phyloP scores from a whole-genome alignment of 768 basidiomycete species.

The Cyclocybe aegerita region DNA sequence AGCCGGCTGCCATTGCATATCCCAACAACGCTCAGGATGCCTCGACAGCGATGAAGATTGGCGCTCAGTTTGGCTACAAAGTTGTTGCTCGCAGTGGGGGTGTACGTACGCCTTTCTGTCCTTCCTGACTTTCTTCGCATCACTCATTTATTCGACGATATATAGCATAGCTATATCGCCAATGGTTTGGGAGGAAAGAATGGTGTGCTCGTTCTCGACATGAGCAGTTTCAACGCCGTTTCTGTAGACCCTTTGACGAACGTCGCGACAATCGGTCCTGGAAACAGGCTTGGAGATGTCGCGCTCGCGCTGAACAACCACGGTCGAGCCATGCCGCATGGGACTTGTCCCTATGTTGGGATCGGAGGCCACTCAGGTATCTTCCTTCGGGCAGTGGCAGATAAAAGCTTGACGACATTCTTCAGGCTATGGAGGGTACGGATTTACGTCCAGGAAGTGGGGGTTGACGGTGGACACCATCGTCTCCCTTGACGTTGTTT shows the following conservation, averaged over 20 bases:
- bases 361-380: constrained; percentile 44
- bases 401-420: neutral
- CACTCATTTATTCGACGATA: neutral
- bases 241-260: constrained; percentile 26
- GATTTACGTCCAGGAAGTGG: constrained; percentile 27
- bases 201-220: constrained; percentile 40
- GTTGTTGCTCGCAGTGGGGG: constrained; percentile 42
- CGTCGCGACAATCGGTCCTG: constrained; percentile 35
- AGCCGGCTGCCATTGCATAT: constrained; percentile 29
- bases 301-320: constrained; percentile 33
- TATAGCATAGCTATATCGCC: constrained; percentile 43
- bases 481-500: constrained; percentile 21
- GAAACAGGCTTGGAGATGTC: constrained; percentile 38
- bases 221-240: constrained; percentile 34
- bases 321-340: constrained; percentile 40
- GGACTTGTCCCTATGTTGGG: constrained; percentile 45
- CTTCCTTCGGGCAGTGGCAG: constrained; percentile 1
- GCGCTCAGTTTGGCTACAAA: constrained; percentile 21
- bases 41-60: constrained; percentile 25
- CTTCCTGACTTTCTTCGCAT: constrained; percentile 7
- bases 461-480: constrained; percentile 27
- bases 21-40: constrained; percentile 28
- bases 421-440: constrained; percentile 24
- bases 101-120: too few relatives aligned
- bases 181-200: constrained; percentile 41